Evolutionary conservation across 495 filamentous ascomycete species (phyloP), one percentile per base, ranked within the genome.

Genomic region (Aspergillus wentii): DNA sequence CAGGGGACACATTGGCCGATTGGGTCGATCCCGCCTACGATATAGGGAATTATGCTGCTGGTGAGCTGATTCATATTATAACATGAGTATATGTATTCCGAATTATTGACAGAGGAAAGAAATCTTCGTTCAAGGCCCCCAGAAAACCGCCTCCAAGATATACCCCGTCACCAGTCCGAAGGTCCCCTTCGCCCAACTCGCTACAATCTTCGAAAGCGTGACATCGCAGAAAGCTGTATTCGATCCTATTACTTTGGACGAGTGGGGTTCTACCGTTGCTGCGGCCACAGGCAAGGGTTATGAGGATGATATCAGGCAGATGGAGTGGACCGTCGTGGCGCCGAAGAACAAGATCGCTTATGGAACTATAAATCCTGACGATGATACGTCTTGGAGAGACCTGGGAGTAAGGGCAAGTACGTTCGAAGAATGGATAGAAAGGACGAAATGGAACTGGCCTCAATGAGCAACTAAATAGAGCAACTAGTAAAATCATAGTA

Each of bases 341-440:
- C 51, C 51, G 23, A 35, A 16, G 8, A 44, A 55, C 15, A 50
- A 41, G 38, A 32, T 40, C 15, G 45, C 44, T 36, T 48, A 51
- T 34, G 51, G 51, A 9, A 33, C 51, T 6, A 21, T 51, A 13
- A 14, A 38, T 26, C 35, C 11, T 8, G 41, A 32, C 15, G 29
- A 25, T 17, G 44, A 51, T n/a, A 8, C 14, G 19, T 37, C 47
- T 3, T 40, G 27, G 8, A 35, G 46, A 27, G 51, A 55, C 15
- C 31, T 55, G 5, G 44, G 41, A 0, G 2, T 55, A 11, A 43
- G 23, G 16, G 47, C 43, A 4, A 44, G 35, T 8, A 26, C 47
- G n/a, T 54, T 54, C 31, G 46, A 38, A 25, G 51, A 55, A 15
- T 55, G 51, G 51, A 17, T 55, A n/a, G 13, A 13, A n/a, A 30